phyloP scores from a whole-genome alignment of 2,329 filamentous ascomycete species.

The Fusarium pseudograminearum region DNA sequence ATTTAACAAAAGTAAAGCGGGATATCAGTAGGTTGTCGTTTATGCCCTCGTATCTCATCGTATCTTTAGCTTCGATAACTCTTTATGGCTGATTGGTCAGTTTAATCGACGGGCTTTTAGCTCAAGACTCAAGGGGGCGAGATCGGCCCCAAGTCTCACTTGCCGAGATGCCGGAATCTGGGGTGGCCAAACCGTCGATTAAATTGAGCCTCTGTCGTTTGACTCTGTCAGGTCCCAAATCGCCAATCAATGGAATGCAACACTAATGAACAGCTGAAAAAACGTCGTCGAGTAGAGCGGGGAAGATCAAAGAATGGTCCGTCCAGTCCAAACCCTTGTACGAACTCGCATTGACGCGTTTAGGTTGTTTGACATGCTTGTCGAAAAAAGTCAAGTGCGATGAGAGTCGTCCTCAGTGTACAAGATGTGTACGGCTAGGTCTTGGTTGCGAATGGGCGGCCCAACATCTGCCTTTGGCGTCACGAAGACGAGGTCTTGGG shows the following conservation, averaged over 20 bases:
- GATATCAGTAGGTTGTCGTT: not conserved
- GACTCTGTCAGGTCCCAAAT: no score
- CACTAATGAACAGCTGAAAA: not conserved
- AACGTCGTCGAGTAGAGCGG: constrained; percentile 24
- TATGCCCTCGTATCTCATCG: not conserved
- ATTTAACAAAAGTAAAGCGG: not conserved
- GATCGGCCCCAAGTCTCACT: not conserved
- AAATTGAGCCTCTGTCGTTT: not conserved
- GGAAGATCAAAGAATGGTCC: constrained; percentile 25
- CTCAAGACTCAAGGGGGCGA: not conserved
- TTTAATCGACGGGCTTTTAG: constrained; percentile 16
- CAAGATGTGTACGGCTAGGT: not conserved
- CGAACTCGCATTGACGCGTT: not conserved
- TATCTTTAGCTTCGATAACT: not conserved
- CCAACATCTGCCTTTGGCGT: not conserved
- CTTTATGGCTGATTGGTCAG: not conserved
- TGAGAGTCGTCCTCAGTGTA: not conserved
- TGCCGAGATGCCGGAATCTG: not conserved
- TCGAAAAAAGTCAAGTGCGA: constrained; percentile 22
- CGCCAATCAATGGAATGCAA: not conserved
- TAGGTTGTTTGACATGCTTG: constrained; percentile 18
- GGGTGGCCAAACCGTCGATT: not conserved
- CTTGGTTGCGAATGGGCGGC: constrained; percentile 1
- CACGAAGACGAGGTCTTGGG: constrained; percentile 5
- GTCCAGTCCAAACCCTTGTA: not conserved